Percentiles rank a stretch among this genome's conserved stretches.
Conservation (phyloP, 371 early-diverging fungal species). For the Paraphysoderma sedebokerense region DNA sequence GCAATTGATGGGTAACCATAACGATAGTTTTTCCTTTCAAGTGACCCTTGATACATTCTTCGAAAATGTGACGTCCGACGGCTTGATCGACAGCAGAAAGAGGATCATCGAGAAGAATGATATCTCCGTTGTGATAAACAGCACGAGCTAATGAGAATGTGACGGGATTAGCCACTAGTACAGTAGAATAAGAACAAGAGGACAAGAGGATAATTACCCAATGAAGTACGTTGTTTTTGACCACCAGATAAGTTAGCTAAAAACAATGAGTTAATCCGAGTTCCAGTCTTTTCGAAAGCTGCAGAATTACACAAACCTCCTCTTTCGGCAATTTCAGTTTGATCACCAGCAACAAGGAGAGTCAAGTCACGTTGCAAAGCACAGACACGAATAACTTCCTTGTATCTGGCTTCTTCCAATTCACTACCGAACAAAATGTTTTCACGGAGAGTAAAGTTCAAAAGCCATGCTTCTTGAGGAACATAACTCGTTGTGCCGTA, state of each 20-base stretch:
- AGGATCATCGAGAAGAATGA: background rate
- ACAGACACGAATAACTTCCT: constrained; percentile 13
- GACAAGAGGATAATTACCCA: too few relatives aligned
- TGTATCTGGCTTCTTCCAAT: constrained; percentile 16
- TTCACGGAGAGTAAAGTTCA: constrained; percentile 22
- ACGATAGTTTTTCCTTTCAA: constrained; percentile 35
- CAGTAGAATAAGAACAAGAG: too few relatives aligned
- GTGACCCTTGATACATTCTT: constrained; percentile 37
- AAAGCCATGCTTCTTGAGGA: constrained; percentile 23
- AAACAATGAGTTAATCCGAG: too few relatives aligned
- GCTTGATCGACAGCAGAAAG: background rate
- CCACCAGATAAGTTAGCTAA: too few relatives aligned
- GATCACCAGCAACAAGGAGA: constrained; percentile 13
- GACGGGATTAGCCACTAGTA: too few relatives aligned
- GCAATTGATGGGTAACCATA: constrained; percentile 40
- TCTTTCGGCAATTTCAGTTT: constrained; percentile 8
- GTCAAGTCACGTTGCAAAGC: constrained; percentile 21
- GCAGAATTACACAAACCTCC: too few relatives aligned
- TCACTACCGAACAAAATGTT: constrained; percentile 27
- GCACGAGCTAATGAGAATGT: too few relatives aligned
- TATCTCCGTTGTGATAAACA: constrained; percentile 24
- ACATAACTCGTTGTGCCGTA: constrained; percentile 19
- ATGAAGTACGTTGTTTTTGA: constrained; percentile 55
- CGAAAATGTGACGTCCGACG: constrained; percentile 37
- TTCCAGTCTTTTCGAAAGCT: too few relatives aligned